Base-by-base conservation (phyloP, 768 basidiomycete genomes). In the Boletus coccyginus region DNA sequence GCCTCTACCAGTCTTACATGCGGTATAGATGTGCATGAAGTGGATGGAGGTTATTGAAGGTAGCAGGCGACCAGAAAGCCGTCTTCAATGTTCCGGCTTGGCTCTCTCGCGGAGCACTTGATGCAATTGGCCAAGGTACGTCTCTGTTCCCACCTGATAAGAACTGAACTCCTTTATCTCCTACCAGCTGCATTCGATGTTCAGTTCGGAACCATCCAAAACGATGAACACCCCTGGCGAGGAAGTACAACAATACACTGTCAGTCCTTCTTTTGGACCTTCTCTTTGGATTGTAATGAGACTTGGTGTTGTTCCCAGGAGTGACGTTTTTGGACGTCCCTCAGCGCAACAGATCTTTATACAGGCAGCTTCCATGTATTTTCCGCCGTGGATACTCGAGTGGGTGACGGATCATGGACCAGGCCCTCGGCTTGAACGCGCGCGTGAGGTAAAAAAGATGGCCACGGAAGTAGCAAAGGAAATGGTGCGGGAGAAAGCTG, bases 71-170 rank as follows among this genome's bases (percentile, higher is more conserved):
- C 8, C 58, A 56, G 24, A 56, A 58, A 31, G 65, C 21, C 14
- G 60, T 64, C 9, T 17, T 74, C 3, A 50, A 75, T 50, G 36
- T 74, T 6, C 42, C 62, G 38, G 0, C 36, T 9, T 73, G 71
- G 74, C 48, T 74, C 7, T 77, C 79, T 29, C 76, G 77, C 5
- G 77, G 77, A 3, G 76, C 79, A 8, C 58, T 83, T 51, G 82
- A 82, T 67, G 75, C 79, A 14, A 78, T 83, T 52, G 82, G 79
- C 9, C 71, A 76, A 65, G 79, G 81, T 79, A 66, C 9, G 51
- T 36, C 31, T 29, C 1, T 16, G 3, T 17, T 31, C 19, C 39
- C 17, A 17, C 7, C 9, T 1, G 9, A 36, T 17, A 19, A 29
- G 29, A 19, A 49, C n/a, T 24, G 11, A 13, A 35, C n/a, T 5